phyloP scores from a whole-genome alignment of 306 rosid genomes.

The Gastrolobium villosum region DNA sequence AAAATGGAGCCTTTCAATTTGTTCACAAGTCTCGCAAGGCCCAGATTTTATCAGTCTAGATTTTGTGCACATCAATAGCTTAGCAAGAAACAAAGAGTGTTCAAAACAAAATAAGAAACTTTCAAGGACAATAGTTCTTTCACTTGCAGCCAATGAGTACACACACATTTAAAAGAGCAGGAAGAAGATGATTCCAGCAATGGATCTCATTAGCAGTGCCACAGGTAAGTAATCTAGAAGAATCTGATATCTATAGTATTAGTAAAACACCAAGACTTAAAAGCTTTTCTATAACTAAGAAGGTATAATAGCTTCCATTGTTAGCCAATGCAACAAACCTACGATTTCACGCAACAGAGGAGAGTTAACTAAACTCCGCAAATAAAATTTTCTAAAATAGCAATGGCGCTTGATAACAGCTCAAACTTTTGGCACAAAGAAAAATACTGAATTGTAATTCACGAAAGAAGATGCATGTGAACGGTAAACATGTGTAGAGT shows the following conservation, averaged over 20 bases:
- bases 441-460: conserved; percentile 10
- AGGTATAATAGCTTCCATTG: neutral
- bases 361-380: neutral
- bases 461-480: neutral
- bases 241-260: neutral
- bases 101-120: neutral
- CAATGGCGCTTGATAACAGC: neutral
- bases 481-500: neutral
- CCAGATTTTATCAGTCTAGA: neutral
- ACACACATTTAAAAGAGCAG: neutral
- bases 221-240: conserved; percentile 12
- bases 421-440: neutral
- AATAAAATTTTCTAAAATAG: neutral
- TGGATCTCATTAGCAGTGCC: neutral
- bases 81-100: neutral
- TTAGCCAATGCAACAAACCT: neutral
- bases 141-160: neutral
- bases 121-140: neutral
- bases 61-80: neutral
- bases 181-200: conserved; percentile 1
- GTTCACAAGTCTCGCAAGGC: neutral
- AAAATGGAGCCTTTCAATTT: neutral
- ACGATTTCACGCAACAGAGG: neutral
- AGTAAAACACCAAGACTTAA: conserved; percentile 2
- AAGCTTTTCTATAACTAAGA: neutral